A percentile compares a stretch with the other conserved stretches of the same genome.
Conservation (phyloP, 75 land plant genomes). For the Pinus taeda region DNA sequence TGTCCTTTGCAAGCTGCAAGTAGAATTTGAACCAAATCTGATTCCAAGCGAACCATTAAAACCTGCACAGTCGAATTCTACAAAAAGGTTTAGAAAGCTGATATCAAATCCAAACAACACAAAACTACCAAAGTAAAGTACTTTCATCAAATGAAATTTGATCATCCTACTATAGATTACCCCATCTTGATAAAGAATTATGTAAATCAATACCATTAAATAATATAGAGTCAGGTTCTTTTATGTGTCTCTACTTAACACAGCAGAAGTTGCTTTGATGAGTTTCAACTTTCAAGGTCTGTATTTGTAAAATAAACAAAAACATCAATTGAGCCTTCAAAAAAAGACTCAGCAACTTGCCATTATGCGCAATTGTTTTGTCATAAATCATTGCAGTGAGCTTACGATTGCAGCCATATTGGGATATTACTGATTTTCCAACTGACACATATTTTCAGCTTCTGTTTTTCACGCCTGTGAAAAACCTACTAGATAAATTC, state of each 20-base stretch:
- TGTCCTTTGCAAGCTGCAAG: conserved; percentile 92
- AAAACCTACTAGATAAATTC: not conserved
- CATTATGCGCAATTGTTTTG: not conserved
- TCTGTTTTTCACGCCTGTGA: not conserved
- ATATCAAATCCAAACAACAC: not conserved
- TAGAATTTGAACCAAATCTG: conserved; percentile 83
- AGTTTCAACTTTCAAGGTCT: not conserved
- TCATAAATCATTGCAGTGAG: not conserved
- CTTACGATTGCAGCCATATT: not conserved
- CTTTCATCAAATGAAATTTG: not conserved
- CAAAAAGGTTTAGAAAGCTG: not conserved
- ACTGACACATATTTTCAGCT: not conserved
- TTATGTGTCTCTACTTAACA: not conserved
- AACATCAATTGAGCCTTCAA: not conserved
- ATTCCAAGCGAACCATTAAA: conserved; percentile 78
- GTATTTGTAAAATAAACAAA: not conserved
- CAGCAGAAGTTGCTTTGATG: not conserved
- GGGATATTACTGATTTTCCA: not conserved
- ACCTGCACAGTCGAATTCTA: conserved; percentile 32
- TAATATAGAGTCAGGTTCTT: not conserved
- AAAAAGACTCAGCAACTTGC: not conserved
- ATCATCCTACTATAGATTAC: not conserved
- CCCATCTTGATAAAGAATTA: not conserved
- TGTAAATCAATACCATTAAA: not conserved
- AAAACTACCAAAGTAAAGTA: not conserved